phyloP scores from a whole-genome alignment of 2,329 filamentous ascomycete species.

The Sporothrix phasma region DNA sequence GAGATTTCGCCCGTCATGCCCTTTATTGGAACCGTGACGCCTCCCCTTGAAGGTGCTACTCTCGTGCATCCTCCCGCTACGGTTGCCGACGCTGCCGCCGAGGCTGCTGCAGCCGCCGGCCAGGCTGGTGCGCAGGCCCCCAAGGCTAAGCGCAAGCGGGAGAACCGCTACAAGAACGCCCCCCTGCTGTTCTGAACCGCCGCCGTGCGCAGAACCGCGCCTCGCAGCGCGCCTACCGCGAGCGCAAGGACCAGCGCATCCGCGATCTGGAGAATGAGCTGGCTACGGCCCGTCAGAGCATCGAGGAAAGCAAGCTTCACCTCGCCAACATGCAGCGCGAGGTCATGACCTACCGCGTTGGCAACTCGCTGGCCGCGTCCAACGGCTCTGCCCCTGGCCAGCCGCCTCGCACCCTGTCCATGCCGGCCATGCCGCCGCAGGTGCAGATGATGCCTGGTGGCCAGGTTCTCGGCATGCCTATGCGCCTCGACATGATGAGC shows the following conservation, averaged over 20 bases:
- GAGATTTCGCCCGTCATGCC: not conserved
- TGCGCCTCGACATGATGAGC: not conserved
- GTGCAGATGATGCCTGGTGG: not conserved
- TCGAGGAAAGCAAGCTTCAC: constrained; percentile 44
- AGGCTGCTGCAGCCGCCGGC: not conserved
- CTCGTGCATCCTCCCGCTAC: not conserved
- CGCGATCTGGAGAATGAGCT: constrained; percentile 52
- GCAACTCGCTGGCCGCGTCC: not conserved
- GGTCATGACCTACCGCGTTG: constrained; percentile 28
- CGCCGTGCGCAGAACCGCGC: constrained; percentile 51
- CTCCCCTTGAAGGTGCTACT: not conserved
- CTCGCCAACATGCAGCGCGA: constrained; percentile 41
- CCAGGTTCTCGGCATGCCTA: not conserved
- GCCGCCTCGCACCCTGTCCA: not conserved
- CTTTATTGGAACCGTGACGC: not conserved
- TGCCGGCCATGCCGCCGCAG: not conserved
- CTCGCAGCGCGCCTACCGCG: constrained; percentile 50
- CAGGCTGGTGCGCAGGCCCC: not conserved
- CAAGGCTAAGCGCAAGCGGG: constrained; percentile 39
- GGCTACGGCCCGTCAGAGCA: constrained; percentile 41
- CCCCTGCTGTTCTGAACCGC: constrained; percentile 41
- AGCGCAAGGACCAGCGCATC: constrained; percentile 56
- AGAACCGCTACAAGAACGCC: constrained; percentile 46
- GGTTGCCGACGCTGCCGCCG: not conserved
- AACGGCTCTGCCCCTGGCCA: not conserved